These are phyloP conservation scores for Aspergillus intermedius DNA, from an alignment of 2,329 filamentous ascomycete species.

Conservation along the genomic window DNA sequence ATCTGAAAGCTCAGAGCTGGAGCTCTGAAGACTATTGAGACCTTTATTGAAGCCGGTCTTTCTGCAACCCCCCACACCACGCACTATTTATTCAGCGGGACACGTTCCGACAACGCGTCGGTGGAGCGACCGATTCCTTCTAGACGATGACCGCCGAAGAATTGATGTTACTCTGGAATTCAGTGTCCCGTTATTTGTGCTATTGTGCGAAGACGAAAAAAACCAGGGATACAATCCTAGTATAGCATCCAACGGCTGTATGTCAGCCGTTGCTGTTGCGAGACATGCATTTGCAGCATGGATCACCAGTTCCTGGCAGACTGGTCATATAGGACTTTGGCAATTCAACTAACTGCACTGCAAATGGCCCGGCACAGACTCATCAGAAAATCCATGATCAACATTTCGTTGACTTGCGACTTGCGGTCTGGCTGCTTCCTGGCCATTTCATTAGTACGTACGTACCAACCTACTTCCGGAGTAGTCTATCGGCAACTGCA, in stretches of 20 bases:
- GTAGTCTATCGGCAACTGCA: no score
- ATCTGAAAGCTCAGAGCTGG: not conserved
- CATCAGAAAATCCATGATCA: no score
- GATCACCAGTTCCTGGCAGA: not conserved
- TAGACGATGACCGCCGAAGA: not conserved
- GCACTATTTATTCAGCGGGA: not conserved
- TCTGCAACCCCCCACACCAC: not conserved
- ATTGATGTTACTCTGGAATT: not conserved
- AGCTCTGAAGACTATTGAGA: not conserved
- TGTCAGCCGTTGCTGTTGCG: not conserved
- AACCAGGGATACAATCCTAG: not conserved
- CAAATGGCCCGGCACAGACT: not conserved
- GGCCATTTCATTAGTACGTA: no score
- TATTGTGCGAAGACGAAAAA: not conserved
- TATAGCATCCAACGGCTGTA: not conserved
- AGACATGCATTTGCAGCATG: slow-evolving; percentile 1
- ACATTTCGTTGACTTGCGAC: no score
- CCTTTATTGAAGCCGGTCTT: not conserved
- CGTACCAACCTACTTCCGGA: no score
- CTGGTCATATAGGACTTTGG: not conserved
- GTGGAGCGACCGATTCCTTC: not conserved
- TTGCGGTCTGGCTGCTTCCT: no score
- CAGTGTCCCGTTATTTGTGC: not conserved
- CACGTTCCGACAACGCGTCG: not conserved
- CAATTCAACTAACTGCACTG: not conserved